Evolutionary conservation across 2,329 filamentous ascomycete species (phyloP).

Genomic region (Colletotrichum filicis): DNA sequence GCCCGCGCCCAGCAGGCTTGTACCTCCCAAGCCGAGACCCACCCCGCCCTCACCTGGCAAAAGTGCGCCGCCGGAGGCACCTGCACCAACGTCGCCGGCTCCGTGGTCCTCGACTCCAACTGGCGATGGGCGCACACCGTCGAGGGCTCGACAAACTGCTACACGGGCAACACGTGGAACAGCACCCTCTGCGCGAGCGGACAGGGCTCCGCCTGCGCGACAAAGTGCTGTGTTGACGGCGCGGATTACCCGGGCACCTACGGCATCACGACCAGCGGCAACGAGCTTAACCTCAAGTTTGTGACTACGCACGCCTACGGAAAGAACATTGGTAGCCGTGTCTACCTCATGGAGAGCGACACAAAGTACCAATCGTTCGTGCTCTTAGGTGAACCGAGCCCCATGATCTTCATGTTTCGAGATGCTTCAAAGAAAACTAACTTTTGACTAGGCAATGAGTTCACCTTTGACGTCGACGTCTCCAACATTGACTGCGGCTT

Average conservation of each 20-base stretch:
- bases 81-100: conserved; percentile 61
- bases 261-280: conserved; percentile 63
- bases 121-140: conserved; percentile 69
- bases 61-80: conserved; percentile 61
- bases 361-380: conserved; percentile 73
- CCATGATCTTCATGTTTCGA: too few species aligned
- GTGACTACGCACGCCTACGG: conserved; percentile 61
- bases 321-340: conserved; percentile 64
- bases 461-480: conserved; percentile 79
- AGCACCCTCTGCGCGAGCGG: conserved; percentile 45
- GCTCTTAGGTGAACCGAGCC: conserved; percentile 54
- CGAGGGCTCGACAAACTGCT: conserved; percentile 64
- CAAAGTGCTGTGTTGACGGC: conserved; percentile 64
- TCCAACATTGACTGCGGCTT: conserved; percentile 75
- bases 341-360: conserved; percentile 73
- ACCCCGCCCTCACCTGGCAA: conserved; percentile 64
- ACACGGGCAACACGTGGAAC: conserved; percentile 63
- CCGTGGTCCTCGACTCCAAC: conserved; percentile 68
- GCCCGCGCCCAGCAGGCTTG: conserved; percentile 63
- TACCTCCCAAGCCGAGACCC: conserved; percentile 57
- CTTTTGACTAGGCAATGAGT: conserved; percentile 65
- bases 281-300: conserved; percentile 65
- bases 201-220: conserved; percentile 55
- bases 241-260: conserved; percentile 64
- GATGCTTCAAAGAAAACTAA: not conserved